These are phyloP conservation scores for Trichoderma citrinoviride DNA, from an alignment of 2,329 filamentous ascomycete genomes.

Conservation along the genomic window DNA sequence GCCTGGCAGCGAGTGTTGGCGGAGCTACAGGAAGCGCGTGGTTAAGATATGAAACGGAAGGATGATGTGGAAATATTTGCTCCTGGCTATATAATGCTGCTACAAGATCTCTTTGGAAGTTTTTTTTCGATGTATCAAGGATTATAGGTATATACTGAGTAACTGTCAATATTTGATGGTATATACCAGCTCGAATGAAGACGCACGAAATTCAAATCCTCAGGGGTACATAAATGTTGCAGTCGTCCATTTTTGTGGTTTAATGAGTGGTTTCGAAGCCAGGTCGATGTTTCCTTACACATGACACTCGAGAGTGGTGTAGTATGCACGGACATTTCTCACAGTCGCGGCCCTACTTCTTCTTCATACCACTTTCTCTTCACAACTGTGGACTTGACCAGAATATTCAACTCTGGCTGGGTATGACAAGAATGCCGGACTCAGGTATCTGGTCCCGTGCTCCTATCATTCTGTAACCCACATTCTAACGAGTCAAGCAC, in stretches of 20 bases:
- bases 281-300: too few relatives aligned
- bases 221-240: neutral
- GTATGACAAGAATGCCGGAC: too few relatives aligned
- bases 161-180: neutral
- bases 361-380: neutral
- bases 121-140: neutral
- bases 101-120: constrained; percentile 6
- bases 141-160: neutral
- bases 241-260: too few relatives aligned
- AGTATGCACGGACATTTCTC: neutral
- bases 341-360: neutral
- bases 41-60: neutral
- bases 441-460: too few relatives aligned
- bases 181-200: neutral
- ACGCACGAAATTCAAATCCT: neutral
- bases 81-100: constrained; percentile 1
- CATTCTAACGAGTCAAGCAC: neutral
- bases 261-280: too few relatives aligned
- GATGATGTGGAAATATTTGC: neutral
- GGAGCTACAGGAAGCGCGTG: constrained; percentile 28
- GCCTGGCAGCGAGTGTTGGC: constrained; percentile 39
- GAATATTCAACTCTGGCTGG: neutral
- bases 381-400: too few relatives aligned
- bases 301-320: neutral
- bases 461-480: neutral